phyloP scores from a whole-genome alignment of 1,284 basidiomycete species.

The Apiotrichum laibachii region DNA sequence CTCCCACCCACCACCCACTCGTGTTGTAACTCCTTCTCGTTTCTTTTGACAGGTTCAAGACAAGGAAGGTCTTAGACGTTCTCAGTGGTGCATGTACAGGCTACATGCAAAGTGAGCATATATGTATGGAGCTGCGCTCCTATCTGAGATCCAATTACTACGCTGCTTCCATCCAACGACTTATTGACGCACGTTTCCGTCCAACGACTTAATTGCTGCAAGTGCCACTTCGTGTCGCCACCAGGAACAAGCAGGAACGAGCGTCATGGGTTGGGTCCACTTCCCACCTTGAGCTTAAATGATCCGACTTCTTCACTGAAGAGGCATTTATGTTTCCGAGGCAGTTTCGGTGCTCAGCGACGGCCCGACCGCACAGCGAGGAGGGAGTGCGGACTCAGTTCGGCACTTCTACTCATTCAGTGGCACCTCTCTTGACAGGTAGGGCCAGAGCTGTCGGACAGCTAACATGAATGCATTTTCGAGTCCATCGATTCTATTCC shows the following conservation, averaged over 20 bases:
- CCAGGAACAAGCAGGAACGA: too few relatives aligned
- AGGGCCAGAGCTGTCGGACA: background rate
- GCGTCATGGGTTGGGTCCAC: too few relatives aligned
- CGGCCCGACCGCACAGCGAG: too few relatives aligned
- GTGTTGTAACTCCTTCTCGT: background rate
- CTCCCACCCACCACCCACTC: background rate
- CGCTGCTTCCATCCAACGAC: background rate
- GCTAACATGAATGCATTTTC: background rate
- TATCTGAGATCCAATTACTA: background rate
- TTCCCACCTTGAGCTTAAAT: too few relatives aligned
- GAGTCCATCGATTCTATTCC: background rate
- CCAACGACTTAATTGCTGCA: background rate
- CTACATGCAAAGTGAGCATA: background rate
- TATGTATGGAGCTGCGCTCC: background rate
- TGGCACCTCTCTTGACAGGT: background rate
- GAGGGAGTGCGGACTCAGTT: too few relatives aligned
- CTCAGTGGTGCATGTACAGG: constrained; percentile 1
- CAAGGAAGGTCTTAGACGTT: background rate
- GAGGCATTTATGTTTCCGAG: too few relatives aligned
- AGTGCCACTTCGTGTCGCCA: too few relatives aligned
- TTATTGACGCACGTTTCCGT: too few relatives aligned
- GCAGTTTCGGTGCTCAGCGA: too few relatives aligned
- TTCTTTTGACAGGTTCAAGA: background rate
- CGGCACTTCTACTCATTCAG: too few relatives aligned
- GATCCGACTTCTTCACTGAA: too few relatives aligned